Evolutionary conservation across 768 basidiomycete species (phyloP).

Genomic region (Dacryopinax spathularia): DNA sequence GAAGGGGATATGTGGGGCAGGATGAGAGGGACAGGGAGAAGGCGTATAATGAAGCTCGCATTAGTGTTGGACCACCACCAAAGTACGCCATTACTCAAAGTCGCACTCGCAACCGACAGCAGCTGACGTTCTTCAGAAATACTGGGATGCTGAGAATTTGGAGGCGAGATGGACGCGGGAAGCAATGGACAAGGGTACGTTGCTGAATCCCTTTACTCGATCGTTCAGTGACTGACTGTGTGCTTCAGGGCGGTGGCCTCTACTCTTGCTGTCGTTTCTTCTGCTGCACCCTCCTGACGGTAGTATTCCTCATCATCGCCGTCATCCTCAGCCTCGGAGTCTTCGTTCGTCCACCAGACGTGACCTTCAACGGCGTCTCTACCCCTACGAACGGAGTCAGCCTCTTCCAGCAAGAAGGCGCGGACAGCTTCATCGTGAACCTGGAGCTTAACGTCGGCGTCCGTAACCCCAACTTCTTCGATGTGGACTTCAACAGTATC

Average conservation of each 20-base stretch:
- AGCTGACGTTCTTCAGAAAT: not conserved
- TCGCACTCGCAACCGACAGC: not conserved
- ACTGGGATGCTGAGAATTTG: not conserved
- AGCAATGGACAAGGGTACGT: not conserved
- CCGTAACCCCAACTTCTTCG: constrained; percentile 9
- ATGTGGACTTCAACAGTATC: constrained; percentile 3
- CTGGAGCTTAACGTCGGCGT: not conserved
- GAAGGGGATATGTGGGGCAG: not conserved
- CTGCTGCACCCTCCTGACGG: constrained; percentile 1
- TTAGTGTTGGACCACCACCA: not conserved
- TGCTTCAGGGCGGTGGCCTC: constrained; percentile 2
- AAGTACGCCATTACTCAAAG: not conserved
- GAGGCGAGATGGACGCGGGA: not conserved
- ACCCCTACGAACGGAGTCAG: not conserved
- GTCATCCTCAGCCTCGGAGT: constrained; percentile 4
- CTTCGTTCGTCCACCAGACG: constrained; percentile 7
- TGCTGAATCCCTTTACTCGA: not conserved
- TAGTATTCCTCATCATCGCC: not conserved
- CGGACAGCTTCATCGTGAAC: not conserved
- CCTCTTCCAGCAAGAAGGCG: not conserved
- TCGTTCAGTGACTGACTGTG: not conserved
- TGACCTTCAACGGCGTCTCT: not conserved
- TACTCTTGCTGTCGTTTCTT: constrained; percentile 4
- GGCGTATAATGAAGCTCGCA: not conserved
- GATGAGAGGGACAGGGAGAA: not conserved